Evolutionary conservation across 441 rosid genomes (phyloP).

Genomic region (Theobroma grandiflorum): DNA sequence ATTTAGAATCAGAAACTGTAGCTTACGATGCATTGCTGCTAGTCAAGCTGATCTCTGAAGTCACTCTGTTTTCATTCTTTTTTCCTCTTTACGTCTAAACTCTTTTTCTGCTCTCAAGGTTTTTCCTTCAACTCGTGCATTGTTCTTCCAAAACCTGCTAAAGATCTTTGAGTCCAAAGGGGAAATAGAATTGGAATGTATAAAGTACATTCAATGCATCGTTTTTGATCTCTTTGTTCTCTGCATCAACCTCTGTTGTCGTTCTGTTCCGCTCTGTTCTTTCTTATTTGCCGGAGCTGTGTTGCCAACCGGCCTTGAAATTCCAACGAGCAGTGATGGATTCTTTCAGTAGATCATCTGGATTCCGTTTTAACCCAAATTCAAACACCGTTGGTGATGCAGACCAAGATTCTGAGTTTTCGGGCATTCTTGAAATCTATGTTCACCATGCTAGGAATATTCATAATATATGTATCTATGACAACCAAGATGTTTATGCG

Average conservation of each 20-base stretch:
- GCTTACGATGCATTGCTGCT: slow-evolving; percentile 23
- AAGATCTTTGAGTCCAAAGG: neutral
- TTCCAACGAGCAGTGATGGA: slow-evolving; percentile 45
- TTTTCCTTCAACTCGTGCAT: neutral
- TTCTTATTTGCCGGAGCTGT: slow-evolving; percentile 14
- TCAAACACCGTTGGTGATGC: slow-evolving; percentile 39
- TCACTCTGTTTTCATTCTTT: slow-evolving; percentile 14
- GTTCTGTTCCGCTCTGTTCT: slow-evolving; percentile 10
- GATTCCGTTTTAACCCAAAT: slow-evolving; percentile 49
- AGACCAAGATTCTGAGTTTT: slow-evolving; percentile 52
- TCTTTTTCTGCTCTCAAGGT: neutral
- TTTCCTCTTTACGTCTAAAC: neutral
- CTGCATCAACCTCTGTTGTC: slow-evolving; percentile 3
- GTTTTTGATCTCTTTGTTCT: neutral
- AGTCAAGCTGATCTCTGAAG: slow-evolving; percentile 19
- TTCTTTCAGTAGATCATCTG: slow-evolving; percentile 52
- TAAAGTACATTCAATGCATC: slow-evolving; percentile 21
- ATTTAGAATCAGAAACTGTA: slow-evolving; percentile 10
- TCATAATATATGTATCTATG: slow-evolving; percentile 95
- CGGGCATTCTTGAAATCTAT: slow-evolving; percentile 72
- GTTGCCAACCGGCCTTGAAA: neutral
- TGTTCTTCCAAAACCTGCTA: neutral
- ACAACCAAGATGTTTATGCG: slow-evolving; percentile 92
- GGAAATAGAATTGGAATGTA: neutral
- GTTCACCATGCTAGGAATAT: slow-evolving; percentile 94